Evolutionary conservation across 1,139 yeast species (phyloP).

Genomic region (Hyphopichia khmerensis): DNA sequence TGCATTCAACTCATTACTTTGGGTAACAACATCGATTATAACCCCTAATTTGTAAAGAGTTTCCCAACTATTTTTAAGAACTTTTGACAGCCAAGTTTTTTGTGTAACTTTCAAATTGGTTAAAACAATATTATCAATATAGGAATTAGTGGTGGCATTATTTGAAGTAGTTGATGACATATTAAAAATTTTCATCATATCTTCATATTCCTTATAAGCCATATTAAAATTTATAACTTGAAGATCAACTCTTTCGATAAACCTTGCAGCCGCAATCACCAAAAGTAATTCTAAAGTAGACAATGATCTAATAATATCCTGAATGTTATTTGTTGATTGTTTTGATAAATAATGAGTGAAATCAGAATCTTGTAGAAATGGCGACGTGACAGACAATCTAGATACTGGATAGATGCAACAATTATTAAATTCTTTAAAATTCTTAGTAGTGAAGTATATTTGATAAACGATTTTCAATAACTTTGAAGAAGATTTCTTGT

Average conservation of each 20-base stretch:
- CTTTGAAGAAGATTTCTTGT: constrained; percentile 7
- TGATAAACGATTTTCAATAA: constrained; percentile 28
- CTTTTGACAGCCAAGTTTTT: constrained; percentile 48
- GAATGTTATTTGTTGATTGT: constrained; percentile 22
- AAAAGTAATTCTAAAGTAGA: constrained; percentile 71
- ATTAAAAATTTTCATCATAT: constrained; percentile 50
- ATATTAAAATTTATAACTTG: constrained; percentile 68
- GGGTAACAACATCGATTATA: constrained; percentile 35
- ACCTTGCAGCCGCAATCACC: constrained; percentile 72
- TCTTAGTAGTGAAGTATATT: constrained; percentile 60
- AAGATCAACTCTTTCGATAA: constrained; percentile 57
- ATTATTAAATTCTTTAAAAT: constrained; percentile 55
- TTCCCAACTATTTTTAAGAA: constrained; percentile 59
- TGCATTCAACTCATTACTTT: constrained; percentile 31
- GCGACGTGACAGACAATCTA: constrained; percentile 20
- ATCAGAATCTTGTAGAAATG: constrained; percentile 32
- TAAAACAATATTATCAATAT: constrained; percentile 28
- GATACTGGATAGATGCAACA: constrained; percentile 49
- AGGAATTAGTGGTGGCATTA: constrained; percentile 32
- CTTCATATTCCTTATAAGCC: constrained; percentile 73
- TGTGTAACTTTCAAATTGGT: constrained; percentile 39
- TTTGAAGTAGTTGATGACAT: constrained; percentile 28
- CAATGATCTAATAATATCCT: constrained; percentile 41
- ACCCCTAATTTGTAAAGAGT: constrained; percentile 37
- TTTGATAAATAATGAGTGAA: constrained; percentile 22